Evolutionary conservation across 2,329 filamentous ascomycete genomes (phyloP).

Genomic region (Microsporum audouinii): DNA sequence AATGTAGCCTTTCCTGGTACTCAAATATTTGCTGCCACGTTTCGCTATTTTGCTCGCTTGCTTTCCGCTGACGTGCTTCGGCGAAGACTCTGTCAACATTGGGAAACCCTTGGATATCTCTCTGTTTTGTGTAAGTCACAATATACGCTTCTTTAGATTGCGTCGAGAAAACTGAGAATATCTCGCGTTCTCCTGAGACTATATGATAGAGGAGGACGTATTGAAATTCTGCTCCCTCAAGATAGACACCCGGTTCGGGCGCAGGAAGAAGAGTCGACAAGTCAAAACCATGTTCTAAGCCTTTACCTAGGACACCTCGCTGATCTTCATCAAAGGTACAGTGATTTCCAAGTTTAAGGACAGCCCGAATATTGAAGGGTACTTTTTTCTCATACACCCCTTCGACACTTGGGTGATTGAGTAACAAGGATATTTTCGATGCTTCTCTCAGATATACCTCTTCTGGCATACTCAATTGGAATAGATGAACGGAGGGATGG

Average conservation of each 20-base stretch:
- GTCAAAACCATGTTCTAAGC: slow-evolving; percentile 88
- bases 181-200: slow-evolving; percentile 75
- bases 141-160: slow-evolving; percentile 69
- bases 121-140: slow-evolving; percentile 71
- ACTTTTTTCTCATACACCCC: slow-evolving; percentile 95
- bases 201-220: slow-evolving; percentile 94
- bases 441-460: slow-evolving; percentile 75
- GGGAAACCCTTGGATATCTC: slow-evolving; percentile 73
- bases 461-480: slow-evolving; percentile 84
- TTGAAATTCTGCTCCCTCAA: slow-evolving; percentile 60
- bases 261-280: slow-evolving; percentile 60
- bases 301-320: slow-evolving; percentile 79
- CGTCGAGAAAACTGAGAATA: slow-evolving; percentile 89
- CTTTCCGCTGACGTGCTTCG: slow-evolving; percentile 55
- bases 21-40: slow-evolving; percentile 70
- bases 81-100: slow-evolving; percentile 82
- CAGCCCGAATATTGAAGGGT: slow-evolving; percentile 71
- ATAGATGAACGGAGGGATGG: slow-evolving; percentile 84
- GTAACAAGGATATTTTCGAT: slow-evolving; percentile 68
- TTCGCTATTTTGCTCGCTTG: slow-evolving; percentile 52
- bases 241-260: slow-evolving; percentile 59
- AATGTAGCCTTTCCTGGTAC: slow-evolving; percentile 75
- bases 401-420: slow-evolving; percentile 89
- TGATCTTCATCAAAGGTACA: slow-evolving; percentile 91
- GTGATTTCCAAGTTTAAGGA: slow-evolving; percentile 77